Percentiles rank a stretch among this genome's conserved stretches.
Evolutionary conservation across 306 rosid genomes (phyloP).

Genomic region (Luffa acutangula): DNA sequence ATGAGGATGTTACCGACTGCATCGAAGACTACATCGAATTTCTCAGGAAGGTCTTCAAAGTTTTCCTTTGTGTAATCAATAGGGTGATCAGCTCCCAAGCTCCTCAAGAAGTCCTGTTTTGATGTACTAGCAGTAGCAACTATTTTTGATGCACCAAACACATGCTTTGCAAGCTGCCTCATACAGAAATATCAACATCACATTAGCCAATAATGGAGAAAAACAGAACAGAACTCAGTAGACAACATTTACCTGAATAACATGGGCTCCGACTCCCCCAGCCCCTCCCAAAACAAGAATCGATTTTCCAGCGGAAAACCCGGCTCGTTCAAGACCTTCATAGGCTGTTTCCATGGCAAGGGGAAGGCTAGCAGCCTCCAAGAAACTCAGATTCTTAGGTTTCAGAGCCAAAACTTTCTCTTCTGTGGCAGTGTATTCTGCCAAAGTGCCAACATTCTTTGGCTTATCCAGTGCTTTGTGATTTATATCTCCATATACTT

Average conservation of each 20-base stretch:
- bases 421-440: conserved; percentile 55
- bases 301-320: conserved; percentile 41
- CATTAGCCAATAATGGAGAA: neutral
- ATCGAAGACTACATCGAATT: conserved; percentile 59
- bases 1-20: conserved; percentile 37
- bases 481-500: conserved; percentile 46
- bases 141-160: conserved; percentile 48
- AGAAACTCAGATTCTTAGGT: conserved; percentile 51
- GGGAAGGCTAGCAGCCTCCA: conserved; percentile 79
- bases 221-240: neutral
- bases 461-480: conserved; percentile 25
- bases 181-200: neutral
- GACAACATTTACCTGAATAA: conserved; percentile 39
- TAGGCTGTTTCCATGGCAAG: conserved; percentile 51
- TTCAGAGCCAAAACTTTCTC: conserved; percentile 53
- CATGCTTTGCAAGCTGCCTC: conserved; percentile 53
- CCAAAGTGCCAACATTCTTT: conserved; percentile 41
- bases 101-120: conserved; percentile 40
- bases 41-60: conserved; percentile 41
- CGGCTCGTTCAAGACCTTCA: conserved; percentile 41
- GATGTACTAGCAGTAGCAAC: conserved; percentile 57
- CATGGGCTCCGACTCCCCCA: conserved; percentile 55
- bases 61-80: conserved; percentile 57
- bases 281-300: conserved; percentile 70
- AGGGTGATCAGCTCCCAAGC: conserved; percentile 47